Percentiles rank a stretch among this genome's conserved stretches.
phyloP scores from a whole-genome alignment of 2,329 filamentous ascomycete species.

The Aspergillus ochraceoroseus region DNA sequence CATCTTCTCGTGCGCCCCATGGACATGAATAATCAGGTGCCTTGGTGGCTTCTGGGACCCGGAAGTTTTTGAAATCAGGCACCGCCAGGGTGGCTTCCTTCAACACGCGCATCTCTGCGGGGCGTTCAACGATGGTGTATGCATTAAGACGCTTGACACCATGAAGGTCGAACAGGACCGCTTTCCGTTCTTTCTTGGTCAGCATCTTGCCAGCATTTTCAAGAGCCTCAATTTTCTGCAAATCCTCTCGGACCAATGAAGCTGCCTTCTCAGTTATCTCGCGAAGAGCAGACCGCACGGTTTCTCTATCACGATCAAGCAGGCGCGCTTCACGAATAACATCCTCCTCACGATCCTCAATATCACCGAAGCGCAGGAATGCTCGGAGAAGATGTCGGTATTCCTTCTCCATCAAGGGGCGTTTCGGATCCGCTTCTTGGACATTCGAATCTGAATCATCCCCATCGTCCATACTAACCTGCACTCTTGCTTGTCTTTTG shows the following conservation, averaged over 20 bases:
- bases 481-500: slow-evolving; percentile 66
- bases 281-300: slow-evolving; percentile 68
- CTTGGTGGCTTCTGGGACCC: slow-evolving; percentile 86
- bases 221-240: slow-evolving; percentile 55
- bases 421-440: slow-evolving; percentile 70
- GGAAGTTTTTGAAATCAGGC: slow-evolving; percentile 71
- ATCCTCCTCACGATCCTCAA: slow-evolving; percentile 82
- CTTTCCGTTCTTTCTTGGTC: slow-evolving; percentile 97
- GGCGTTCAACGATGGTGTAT: slow-evolving; percentile 87
- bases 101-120: slow-evolving; percentile 79
- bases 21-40: slow-evolving; percentile 83
- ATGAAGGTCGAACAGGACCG: slow-evolving; percentile 88
- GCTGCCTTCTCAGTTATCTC: slow-evolving; percentile 72
- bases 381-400: slow-evolving; percentile 85
- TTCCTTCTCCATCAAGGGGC: slow-evolving; percentile 89
- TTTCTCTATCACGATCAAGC: slow-evolving; percentile 72
- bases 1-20: slow-evolving; percentile 91
- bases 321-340: slow-evolving; percentile 83
- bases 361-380: slow-evolving; percentile 83
- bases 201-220: slow-evolving; percentile 73
- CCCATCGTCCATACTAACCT: slow-evolving; percentile 61
- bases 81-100: slow-evolving; percentile 62
- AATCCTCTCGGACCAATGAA: slow-evolving; percentile 68
- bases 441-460: slow-evolving; percentile 63
- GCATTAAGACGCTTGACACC: slow-evolving; percentile 94